Conservation (phyloP, 2,329 filamentous ascomycete genomes). For the Fusarium beomiforme region DNA sequence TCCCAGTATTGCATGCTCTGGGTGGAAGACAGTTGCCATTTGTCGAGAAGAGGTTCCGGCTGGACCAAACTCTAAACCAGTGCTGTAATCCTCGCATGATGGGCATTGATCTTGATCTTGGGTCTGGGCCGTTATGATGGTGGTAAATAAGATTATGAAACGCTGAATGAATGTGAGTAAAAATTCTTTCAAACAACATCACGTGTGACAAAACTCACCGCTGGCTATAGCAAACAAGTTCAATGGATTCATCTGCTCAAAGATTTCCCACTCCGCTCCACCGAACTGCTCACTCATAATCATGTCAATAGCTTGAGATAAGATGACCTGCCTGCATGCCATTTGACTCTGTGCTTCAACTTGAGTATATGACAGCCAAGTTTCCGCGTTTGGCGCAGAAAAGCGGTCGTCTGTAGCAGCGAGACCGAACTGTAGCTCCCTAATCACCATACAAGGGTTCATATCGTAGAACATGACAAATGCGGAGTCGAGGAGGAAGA, state of each 20-base stretch:
- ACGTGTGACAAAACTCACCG: slow-evolving; percentile 12
- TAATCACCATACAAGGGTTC: slow-evolving; percentile 7
- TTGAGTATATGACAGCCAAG: neutral
- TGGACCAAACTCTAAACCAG: slow-evolving; percentile 10
- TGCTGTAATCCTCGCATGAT: slow-evolving; percentile 6
- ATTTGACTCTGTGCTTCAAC: neutral
- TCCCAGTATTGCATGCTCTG: no score
- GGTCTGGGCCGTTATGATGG: slow-evolving; percentile 1
- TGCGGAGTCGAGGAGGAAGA: slow-evolving; percentile 24
- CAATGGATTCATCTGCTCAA: slow-evolving; percentile 9
- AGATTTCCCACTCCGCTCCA: neutral
- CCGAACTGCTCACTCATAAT: neutral
- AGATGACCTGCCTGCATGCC: neutral
- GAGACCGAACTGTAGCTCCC: slow-evolving; percentile 15
- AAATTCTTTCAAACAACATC: no score
- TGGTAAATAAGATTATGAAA: slow-evolving; percentile 27
- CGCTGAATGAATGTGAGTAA: neutral
- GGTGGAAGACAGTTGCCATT: neutral
- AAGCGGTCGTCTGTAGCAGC: slow-evolving; percentile 4
- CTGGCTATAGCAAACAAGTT: slow-evolving; percentile 19
- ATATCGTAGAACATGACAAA: slow-evolving; percentile 30
- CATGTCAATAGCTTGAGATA: neutral
- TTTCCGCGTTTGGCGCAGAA: neutral
- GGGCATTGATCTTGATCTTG: neutral
- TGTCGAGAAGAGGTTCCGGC: neutral